A percentile compares a stretch with the other conserved stretches of the same genome.
These are phyloP conservation scores for Phaffomyces thermotolerans DNA, from an alignment of 805 yeast species.

Conservation along the genomic window DNA sequence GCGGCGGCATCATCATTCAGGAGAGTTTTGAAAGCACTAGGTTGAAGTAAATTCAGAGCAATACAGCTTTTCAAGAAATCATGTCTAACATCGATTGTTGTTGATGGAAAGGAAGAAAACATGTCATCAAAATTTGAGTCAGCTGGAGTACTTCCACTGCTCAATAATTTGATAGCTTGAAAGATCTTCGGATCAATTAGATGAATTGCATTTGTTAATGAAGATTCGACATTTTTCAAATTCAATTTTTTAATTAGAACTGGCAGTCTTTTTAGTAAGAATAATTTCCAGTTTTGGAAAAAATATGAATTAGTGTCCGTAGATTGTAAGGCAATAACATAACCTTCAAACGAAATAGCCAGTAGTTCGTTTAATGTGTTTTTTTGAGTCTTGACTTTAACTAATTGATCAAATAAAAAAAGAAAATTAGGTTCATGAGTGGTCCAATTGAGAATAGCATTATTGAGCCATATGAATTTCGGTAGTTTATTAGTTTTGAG, in stretches of 20 bases:
- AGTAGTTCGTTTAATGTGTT: constrained; percentile 32
- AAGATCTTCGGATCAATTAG: constrained; percentile 30
- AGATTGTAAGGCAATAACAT: constrained; percentile 29
- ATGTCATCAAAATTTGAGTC: constrained; percentile 35
- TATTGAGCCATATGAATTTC: constrained; percentile 30
- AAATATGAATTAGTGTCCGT: constrained; percentile 27
- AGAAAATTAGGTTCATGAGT: constrained; percentile 25
- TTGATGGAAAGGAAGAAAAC: constrained; percentile 43
- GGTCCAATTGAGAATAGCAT: constrained; percentile 30
- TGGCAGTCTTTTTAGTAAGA: constrained; percentile 41
- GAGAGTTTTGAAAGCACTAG: constrained; percentile 25
- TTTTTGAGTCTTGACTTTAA: constrained; percentile 24
- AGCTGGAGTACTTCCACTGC: constrained; percentile 10
- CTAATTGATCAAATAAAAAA: constrained; percentile 26
- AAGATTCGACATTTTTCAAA: constrained; percentile 22
- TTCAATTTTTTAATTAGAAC: constrained; percentile 30
- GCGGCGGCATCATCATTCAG: constrained; percentile 34
- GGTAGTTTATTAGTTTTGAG: constrained; percentile 19
- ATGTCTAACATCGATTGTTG: constrained; percentile 41
- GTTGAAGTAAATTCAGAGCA: constrained; percentile 32
- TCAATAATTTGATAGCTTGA: constrained; percentile 18
- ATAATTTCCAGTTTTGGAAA: constrained; percentile 37
- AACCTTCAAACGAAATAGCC: constrained; percentile 38
- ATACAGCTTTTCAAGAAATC: constrained; percentile 42
- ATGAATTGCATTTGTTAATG: constrained; percentile 23